These are phyloP conservation scores for Penicillium occitanis DNA, from an alignment of 2,329 filamentous ascomycete genomes.

Conservation along the genomic window DNA sequence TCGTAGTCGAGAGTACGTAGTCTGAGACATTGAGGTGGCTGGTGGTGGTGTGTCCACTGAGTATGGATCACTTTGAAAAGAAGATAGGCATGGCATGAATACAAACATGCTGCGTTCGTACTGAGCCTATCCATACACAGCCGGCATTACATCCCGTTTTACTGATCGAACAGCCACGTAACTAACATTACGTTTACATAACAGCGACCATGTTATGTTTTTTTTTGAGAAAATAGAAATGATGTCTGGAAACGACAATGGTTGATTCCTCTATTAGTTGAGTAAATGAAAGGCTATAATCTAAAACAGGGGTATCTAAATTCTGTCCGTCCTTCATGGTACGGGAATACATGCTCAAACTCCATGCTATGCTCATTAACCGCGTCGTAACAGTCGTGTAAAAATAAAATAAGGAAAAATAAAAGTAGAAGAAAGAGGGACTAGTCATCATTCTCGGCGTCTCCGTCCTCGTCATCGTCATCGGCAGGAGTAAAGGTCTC, in stretches of 20 bases:
- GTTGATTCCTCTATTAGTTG: not conserved
- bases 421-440: not conserved
- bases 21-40: not conserved
- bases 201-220: not conserved
- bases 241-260: not conserved
- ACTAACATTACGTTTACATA: not conserved
- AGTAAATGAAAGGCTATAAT: not conserved
- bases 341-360: constrained; percentile 21
- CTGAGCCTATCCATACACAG: not conserved
- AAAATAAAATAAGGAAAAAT: constrained; percentile 16
- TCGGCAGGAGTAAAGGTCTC: constrained; percentile 71
- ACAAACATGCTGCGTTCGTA: not conserved
- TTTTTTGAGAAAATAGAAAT: not conserved
- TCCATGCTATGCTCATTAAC: constrained; percentile 29
- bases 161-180: not conserved
- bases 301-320: constrained; percentile 15
- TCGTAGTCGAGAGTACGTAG: no score
- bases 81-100: not conserved
- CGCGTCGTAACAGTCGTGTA: constrained; percentile 23
- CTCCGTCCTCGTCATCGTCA: constrained; percentile 57
- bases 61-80: not conserved
- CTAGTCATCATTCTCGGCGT: constrained; percentile 40
- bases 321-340: not conserved
- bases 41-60: not conserved
- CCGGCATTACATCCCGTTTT: not conserved